Evolutionary conservation across 2,329 filamentous ascomycete species (phyloP), one percentile per base, ranked within the genome.

Genomic region (Fusarium virguliforme): DNA sequence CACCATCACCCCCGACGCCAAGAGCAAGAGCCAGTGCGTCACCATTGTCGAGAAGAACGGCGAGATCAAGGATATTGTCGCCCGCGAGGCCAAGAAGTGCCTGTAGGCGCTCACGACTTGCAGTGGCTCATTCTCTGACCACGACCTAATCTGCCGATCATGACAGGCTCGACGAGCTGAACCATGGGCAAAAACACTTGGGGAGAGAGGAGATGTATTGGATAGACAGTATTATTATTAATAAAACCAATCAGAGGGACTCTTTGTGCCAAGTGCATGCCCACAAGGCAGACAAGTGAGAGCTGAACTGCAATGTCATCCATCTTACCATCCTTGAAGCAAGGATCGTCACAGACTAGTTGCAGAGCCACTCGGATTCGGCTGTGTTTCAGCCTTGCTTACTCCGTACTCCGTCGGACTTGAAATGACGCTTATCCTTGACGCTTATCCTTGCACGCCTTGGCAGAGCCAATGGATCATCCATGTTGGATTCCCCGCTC

Each of bases 1-100:
- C 18, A 59, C 56, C 56, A 59, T 59, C 56, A 59, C 9, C 15
- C 56, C 56, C 15, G 56, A 59, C 32, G 38, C 56, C n/a, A 59
- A 59, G 40, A 40, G 18, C 56, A 59, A 50, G 56, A n/a, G 18
- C 7, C 26, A 46, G 38, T 59, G 56, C 18, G n/a, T 26, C 22
- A 59, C 56, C 40, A 24, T 40, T 24, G 56, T 59, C n/a, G 30
- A 46, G 34, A 46, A 48, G n/a, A 32, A 50, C 28, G 56, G 56
- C 7, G 56, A 59, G 28, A 46, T 59, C 56, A 46, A 59, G 56
- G 40, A 48, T 1, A 43, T 59, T 8, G 32, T 59, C 18, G 5
- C 43, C 40, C 12, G 26, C 8, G 56, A 46, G 40, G 56, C 56
- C 56, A 18, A 59, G 7, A 59, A 59, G 56, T 59, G 56, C 30